Percentiles rank a stretch among this genome's conserved stretches.
phyloP scores from a whole-genome alignment of 169 alveolate genomes.

The Theileria sp. region DNA sequence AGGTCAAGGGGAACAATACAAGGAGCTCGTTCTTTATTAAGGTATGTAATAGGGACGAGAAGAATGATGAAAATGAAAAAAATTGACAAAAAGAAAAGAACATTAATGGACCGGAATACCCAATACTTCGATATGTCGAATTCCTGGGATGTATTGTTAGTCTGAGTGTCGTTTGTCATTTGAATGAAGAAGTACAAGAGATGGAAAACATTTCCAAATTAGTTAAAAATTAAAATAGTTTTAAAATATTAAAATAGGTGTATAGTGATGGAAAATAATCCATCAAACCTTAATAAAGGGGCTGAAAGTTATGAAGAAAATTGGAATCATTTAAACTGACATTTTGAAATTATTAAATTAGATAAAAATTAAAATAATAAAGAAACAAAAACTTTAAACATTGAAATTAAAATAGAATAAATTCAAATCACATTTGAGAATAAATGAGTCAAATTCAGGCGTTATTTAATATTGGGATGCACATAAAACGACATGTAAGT shows the following conservation, averaged over 20 bases:
- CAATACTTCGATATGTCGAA: constrained; percentile 17
- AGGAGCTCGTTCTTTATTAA: neutral
- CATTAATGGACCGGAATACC: constrained; percentile 23
- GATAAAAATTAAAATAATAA: neutral
- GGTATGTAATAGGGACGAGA: constrained; percentile 7
- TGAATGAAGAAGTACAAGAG: neutral
- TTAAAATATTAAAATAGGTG: neutral
- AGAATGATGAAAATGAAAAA: neutral
- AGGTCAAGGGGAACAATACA: constrained; percentile 1
- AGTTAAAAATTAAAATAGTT: neutral
- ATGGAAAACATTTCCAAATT: neutral
- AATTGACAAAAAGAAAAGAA: constrained; percentile 9
- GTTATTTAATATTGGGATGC: neutral
- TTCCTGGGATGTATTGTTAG: neutral
- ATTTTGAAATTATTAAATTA: neutral
- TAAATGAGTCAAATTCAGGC: neutral
- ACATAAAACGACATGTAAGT: neutral
- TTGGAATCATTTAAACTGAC: neutral
- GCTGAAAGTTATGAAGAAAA: neutral
- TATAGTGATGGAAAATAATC: neutral
- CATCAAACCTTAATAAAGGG: neutral
- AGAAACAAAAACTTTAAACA: neutral
- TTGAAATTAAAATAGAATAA: too few relatives aligned
- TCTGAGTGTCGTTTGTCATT: neutral
- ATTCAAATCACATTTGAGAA: neutral